Base-by-base conservation (phyloP, 768 basidiomycete genomes). In the Mrakia gelida region DNA sequence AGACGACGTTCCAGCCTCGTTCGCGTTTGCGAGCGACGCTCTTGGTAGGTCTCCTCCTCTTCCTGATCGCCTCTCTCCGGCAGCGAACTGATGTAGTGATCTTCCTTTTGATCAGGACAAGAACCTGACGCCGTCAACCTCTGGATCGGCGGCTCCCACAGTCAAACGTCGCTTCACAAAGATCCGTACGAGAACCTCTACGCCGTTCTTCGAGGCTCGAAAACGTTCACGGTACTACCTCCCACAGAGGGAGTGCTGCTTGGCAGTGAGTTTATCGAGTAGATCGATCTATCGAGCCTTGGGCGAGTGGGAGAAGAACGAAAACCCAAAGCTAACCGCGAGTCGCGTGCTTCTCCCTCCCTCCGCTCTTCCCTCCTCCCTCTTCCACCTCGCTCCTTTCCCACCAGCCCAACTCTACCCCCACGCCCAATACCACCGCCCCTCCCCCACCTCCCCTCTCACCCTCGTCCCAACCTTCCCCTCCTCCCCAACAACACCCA, bases 141-240 rank as follows among this genome's bases (percentile, higher is more conserved):
- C 28, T 98, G 95, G 94, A 92, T 97, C 52, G 95, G 95, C 16
- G 88, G 92, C 5, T 62, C 62, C 7, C 43, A 21, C 49, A 54
- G 49, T 81, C 86, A 87, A 21, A 97, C 95, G 0, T 93, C 91
- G 75, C 88, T 96, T 65, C 95, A 98, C 83, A 92, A 89, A 92
- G 92, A 92, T 84, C 94, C 93, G 0, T 97, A 95, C 81, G 95
- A 97, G 85, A 98, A 97, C 83, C 89, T 97, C 75, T 97, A 97
- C 84, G 89, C 91, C 7, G 93, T 98, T 43, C 85, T 95, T 72
- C 88, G 92, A 65, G 95, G 94, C 16, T 85, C 88, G 67, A 98
- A 97, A 82, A 89, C 91, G 56, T 97, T 98, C 82, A 91, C 91
- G 0, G 87, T 98, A 16, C 84, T 95, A 30, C 92, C 95, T 2